Evolutionary conservation across 129 eudicot species (phyloP).

Genomic region (Artemisia argyi): DNA sequence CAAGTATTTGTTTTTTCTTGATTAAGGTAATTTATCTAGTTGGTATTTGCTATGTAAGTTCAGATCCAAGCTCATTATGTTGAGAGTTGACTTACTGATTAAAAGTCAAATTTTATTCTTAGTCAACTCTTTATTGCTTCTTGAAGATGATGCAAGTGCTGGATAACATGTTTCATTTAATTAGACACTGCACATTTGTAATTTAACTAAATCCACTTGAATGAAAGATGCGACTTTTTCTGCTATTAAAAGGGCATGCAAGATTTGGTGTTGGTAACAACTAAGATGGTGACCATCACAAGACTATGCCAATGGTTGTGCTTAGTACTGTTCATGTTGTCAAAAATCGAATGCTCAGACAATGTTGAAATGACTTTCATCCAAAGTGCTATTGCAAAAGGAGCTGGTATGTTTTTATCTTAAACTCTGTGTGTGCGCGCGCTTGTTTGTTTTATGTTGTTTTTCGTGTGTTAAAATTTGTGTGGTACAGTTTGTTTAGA

Average conservation of each 20-base stretch:
- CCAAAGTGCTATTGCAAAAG: slow-evolving; percentile 45
- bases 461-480: background rate
- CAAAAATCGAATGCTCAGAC: slow-evolving; percentile 35
- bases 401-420: slow-evolving; percentile 46
- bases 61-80: slow-evolving; percentile 12
- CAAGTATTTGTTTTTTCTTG: background rate
- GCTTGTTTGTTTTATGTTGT: background rate
- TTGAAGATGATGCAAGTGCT: slow-evolving; percentile 10
- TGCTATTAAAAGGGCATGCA: slow-evolving; percentile 27
- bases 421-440: background rate
- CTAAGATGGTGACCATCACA: slow-evolving; percentile 23
- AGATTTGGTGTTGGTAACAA: slow-evolving; percentile 8
- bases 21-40: background rate
- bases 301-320: slow-evolving; percentile 31
- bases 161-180: slow-evolving; percentile 27
- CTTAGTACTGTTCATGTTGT: slow-evolving; percentile 17
- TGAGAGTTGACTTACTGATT: background rate
- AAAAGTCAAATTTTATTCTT: background rate
- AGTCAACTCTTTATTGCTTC: slow-evolving; percentile 25
- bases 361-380: slow-evolving; percentile 39
- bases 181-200: background rate
- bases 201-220: slow-evolving; percentile 25
- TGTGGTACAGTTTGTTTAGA: slow-evolving; percentile 56
- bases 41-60: background rate
- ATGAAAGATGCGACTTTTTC: slow-evolving; percentile 16